phyloP scores from a whole-genome alignment of 768 basidiomycete species.

The Leccinum rimulosum region DNA sequence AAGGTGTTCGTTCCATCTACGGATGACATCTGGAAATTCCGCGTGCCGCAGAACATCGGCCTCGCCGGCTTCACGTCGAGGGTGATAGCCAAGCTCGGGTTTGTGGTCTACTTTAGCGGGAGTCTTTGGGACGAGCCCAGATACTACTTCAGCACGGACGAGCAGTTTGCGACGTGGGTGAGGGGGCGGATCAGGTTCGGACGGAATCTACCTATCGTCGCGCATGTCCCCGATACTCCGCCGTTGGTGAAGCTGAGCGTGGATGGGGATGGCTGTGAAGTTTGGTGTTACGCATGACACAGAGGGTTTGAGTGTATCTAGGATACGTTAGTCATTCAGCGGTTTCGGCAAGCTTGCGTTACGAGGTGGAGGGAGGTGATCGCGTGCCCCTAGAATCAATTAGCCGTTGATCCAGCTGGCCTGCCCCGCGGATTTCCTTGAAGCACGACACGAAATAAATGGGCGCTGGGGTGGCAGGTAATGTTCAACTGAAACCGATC shows the following conservation, averaged over 20 bases:
- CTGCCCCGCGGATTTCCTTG: neutral
- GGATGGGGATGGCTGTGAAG: constrained; percentile 18
- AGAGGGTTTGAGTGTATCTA: neutral
- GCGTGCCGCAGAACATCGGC: constrained; percentile 30
- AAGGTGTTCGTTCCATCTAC: constrained; percentile 40
- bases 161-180: constrained; percentile 35
- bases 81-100: constrained; percentile 37
- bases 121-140: constrained; percentile 28
- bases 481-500: neutral
- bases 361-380: neutral
- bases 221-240: constrained; percentile 21
- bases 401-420: neutral
- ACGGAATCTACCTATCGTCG: constrained; percentile 36
- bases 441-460: neutral
- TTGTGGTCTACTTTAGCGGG: constrained; percentile 34
- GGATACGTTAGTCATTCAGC: neutral
- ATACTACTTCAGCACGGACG: constrained; percentile 32
- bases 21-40: constrained; percentile 40
- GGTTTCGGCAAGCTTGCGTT: neutral
- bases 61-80: constrained; percentile 32
- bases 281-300: constrained; percentile 19
- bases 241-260: constrained; percentile 20
- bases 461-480: neutral
- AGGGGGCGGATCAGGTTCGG: constrained; percentile 32
- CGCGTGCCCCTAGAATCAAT: neutral